Percentiles rank a stretch among this genome's conserved stretches.
phyloP scores from a whole-genome alignment of 805 yeast genomes.

The Cyberlindnera mississippiensis region DNA sequence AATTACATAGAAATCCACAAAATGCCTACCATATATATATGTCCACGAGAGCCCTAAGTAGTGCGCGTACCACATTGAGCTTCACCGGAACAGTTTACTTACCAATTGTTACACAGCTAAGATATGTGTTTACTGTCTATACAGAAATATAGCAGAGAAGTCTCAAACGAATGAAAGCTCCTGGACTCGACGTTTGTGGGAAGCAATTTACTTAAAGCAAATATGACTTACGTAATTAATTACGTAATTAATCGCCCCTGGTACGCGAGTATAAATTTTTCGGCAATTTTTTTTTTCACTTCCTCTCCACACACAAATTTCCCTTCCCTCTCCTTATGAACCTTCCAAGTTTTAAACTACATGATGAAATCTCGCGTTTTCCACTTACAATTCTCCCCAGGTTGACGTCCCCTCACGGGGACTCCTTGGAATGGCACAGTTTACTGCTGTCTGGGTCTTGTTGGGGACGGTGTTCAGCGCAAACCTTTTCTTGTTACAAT shows the following conservation, averaged over 20 bases:
- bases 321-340: conserved; percentile 13
- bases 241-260: no score
- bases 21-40: no score
- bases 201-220: no score
- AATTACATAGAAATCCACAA: no score
- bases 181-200: no score
- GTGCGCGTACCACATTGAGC: neutral
- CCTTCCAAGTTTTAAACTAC: conserved; percentile 33
- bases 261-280: neutral
- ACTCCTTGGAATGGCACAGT: conserved; percentile 21
- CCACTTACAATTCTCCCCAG: conserved; percentile 26
- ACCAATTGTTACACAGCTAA: no score
- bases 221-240: no score
- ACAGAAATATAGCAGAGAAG: no score
- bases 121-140: no score
- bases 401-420: conserved; percentile 22
- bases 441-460: conserved; percentile 25
- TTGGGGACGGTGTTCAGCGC: conserved; percentile 30
- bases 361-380: conserved; percentile 32
- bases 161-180: no score
- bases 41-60: neutral
- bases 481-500: conserved; percentile 30
- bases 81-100: no score
- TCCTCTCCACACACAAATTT: neutral
- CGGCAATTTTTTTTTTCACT: neutral